phyloP scores from a whole-genome alignment of 257 asterid genomes.

The Euphrasia confusa region DNA sequence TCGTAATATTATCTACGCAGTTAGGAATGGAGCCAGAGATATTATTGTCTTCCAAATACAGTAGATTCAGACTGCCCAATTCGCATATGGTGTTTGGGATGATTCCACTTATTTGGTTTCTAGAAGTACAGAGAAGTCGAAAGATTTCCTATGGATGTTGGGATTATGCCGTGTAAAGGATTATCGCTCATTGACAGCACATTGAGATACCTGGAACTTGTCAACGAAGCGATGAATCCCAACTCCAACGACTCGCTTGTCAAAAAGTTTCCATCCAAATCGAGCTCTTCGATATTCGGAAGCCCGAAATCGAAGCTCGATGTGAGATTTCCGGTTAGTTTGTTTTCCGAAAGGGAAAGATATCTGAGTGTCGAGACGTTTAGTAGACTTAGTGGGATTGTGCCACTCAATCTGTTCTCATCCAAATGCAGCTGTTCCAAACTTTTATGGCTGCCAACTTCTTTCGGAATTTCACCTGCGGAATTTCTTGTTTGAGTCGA shows the following conservation, averaged over 20 bases:
- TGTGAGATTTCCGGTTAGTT: slow-evolving; percentile 30
- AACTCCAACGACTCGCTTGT: slow-evolving; percentile 20
- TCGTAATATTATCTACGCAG: slow-evolving; percentile 24
- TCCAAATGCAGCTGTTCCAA: slow-evolving; percentile 20
- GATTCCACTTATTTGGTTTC: background rate
- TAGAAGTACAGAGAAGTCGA: slow-evolving; percentile 22
- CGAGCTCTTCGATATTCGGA: slow-evolving; percentile 21
- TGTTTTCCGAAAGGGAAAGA: slow-evolving; percentile 6
- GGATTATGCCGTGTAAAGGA: slow-evolving; percentile 24
- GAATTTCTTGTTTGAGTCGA: background rate
- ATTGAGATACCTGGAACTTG: slow-evolving; percentile 20
- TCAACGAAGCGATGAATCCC: slow-evolving; percentile 24
- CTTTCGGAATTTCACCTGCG: slow-evolving; percentile 29
- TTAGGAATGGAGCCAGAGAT: slow-evolving; percentile 22
- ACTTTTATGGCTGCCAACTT: slow-evolving; percentile 23
- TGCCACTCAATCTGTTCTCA: slow-evolving; percentile 18
- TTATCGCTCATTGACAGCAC: background rate
- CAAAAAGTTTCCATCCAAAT: background rate
- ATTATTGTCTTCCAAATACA: slow-evolving; percentile 14
- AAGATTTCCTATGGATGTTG: slow-evolving; percentile 24
- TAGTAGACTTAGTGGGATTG: slow-evolving; percentile 14
- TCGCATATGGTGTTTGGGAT: background rate
- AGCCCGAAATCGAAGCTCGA: slow-evolving; percentile 15
- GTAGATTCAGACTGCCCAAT: slow-evolving; percentile 2
- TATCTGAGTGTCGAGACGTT: slow-evolving; percentile 21